Conservation (phyloP, 164 flowering plant species). For the Malania oleifera region DNA sequence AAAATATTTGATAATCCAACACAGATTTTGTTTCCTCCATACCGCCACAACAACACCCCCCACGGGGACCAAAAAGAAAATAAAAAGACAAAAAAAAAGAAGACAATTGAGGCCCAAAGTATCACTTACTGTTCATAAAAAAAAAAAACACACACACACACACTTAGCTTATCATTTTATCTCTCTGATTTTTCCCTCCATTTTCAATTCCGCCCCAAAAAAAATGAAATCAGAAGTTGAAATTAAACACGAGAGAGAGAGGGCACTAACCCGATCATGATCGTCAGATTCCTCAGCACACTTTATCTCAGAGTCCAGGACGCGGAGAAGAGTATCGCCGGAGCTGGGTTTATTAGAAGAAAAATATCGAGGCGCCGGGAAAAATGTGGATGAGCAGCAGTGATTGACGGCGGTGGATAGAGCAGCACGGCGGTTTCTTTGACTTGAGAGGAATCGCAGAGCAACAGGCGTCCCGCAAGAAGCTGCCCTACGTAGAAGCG, state of each 20-base stretch:
- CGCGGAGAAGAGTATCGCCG: conserved; percentile 44
- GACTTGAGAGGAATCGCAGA: conserved; percentile 24
- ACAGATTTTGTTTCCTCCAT: too few species aligned
- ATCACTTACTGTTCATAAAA: too few species aligned
- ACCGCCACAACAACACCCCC: too few species aligned
- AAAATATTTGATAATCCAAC: too few species aligned
- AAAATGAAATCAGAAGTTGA: background rate
- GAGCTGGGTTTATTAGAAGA: conserved; percentile 28
- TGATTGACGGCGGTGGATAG: conserved; percentile 29
- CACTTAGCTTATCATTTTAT: too few species aligned
- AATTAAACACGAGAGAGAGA: background rate
- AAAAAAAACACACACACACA: too few species aligned
- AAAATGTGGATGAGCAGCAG: conserved; percentile 6
- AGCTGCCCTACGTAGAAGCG: conserved; percentile 48
- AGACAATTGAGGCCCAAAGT: too few species aligned
- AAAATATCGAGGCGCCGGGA: conserved; percentile 17
- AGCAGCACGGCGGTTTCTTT: conserved; percentile 25
- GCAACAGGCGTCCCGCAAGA: conserved; percentile 34
- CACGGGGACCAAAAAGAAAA: too few species aligned
- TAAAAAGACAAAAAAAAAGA: too few species aligned
- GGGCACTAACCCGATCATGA: conserved; percentile 33
- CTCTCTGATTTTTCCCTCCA: too few species aligned
- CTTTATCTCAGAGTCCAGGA: conserved; percentile 54
- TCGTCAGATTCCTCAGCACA: conserved; percentile 48
- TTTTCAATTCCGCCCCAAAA: background rate